Percentiles rank a stretch among this genome's conserved stretches.
These are phyloP conservation scores for Termitomyces sp. DNA, from an alignment of 768 basidiomycete genomes.

Conservation along the genomic window DNA sequence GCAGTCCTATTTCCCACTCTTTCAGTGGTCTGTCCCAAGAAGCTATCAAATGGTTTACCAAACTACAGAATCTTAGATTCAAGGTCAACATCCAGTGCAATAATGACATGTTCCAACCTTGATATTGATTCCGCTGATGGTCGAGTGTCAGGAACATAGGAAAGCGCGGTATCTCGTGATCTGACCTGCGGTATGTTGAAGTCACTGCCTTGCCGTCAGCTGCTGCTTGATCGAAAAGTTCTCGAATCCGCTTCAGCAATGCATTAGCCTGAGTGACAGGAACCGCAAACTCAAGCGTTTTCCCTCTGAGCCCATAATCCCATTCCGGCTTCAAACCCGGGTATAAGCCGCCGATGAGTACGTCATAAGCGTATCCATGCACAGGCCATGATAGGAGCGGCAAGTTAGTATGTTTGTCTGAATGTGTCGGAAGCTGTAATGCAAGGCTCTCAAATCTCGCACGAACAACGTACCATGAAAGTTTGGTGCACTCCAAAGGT, in stretches of 20 bases:
- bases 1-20: constrained; percentile 23
- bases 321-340: constrained; percentile 27
- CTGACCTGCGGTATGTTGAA: constrained; percentile 28
- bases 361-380: constrained; percentile 29
- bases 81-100: background rate
- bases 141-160: background rate
- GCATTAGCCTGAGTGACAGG: constrained; percentile 27
- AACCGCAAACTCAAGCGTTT: constrained; percentile 30
- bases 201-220: constrained; percentile 30
- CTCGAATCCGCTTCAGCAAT: constrained; percentile 25
- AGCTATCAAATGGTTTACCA: constrained; percentile 29
- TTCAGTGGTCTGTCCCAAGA: constrained; percentile 31
- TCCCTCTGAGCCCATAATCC: constrained; percentile 30
- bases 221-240: constrained; percentile 28
- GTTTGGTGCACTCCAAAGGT: constrained; percentile 27
- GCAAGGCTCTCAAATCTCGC: background rate
- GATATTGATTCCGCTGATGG: background rate
- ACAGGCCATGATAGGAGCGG: constrained; percentile 30
- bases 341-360: constrained; percentile 32
- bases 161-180: too few species aligned
- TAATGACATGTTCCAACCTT: background rate
- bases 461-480: constrained; percentile 23
- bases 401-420: constrained; percentile 26
- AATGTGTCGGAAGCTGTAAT: background rate
- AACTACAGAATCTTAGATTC: constrained; percentile 18